Evolutionary conservation across 768 basidiomycete genomes (phyloP), one percentile per base, ranked within the genome.

Genomic region (Thelephora ganbajun): DNA sequence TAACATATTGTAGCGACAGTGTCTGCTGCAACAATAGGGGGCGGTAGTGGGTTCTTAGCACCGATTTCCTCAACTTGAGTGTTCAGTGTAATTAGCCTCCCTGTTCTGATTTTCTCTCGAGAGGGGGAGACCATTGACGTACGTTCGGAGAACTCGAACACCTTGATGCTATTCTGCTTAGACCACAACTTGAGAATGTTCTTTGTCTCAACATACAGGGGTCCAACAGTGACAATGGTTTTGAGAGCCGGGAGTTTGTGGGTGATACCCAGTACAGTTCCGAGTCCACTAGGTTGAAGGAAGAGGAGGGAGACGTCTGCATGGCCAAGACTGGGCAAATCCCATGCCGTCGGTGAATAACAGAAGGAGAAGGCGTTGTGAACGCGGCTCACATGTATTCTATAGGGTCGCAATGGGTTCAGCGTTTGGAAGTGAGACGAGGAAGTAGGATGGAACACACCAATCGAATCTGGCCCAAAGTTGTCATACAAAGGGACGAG

Each of bases 401-500:
- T 30, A 9, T 9, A 9, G 26, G 26, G 26, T 30, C 26, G 26
- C 26, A 30, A 4, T 30, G 26, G 26, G 26, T 30, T 30, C 9
- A 30, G 9, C 9, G 26, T 30, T 30, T 9, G 26, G 9, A 30
- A 30, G 26, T 9, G 5, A 9, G 26, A 9, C 26, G 26, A 30
- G 9, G 22, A 41, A 18, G 4, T 41, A 22, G 12, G 16, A 14
- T 16, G 9, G 2, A 14, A 60, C 83, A 62, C 55, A 87, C 88
- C 88, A 50, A 92, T 88, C 44, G 88, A 82, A 58, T 91, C 85
- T 53, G 79, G 80, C 12, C 96, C 96, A 41, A 98, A 69, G 0
- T 93, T 97, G 59, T 98, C 92, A 64, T 99, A 99, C 52, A 99
- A 68, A 57, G 82, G 83, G 51, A 96, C 90, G 6, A 80, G 76